Conservation (phyloP, 768 basidiomycete genomes). For the Suillus subaureus region DNA sequence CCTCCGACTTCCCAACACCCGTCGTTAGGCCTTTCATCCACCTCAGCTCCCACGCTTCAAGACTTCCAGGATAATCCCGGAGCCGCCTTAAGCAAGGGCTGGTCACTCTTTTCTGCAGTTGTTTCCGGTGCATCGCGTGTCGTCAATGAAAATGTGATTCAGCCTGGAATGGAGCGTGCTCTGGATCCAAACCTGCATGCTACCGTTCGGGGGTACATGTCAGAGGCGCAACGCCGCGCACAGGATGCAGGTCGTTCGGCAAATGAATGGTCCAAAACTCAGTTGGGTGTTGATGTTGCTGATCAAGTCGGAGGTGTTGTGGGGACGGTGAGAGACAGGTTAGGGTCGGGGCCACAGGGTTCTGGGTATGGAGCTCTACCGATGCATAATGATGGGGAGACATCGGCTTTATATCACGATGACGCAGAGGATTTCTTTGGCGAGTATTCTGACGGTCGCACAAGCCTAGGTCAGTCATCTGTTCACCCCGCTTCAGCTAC, state of each 20-base stretch:
- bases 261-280: constrained; percentile 76
- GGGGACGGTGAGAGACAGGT: constrained; percentile 58
- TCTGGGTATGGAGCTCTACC: constrained; percentile 53
- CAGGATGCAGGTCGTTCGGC: constrained; percentile 61
- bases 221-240: constrained; percentile 68
- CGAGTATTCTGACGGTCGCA: constrained; percentile 30
- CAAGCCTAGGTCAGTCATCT: constrained; percentile 17
- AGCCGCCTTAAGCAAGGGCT: constrained; percentile 87
- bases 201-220: constrained; percentile 71
- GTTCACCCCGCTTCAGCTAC: constrained; percentile 12
- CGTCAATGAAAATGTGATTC: constrained; percentile 86
- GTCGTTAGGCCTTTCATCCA: constrained; percentile 73
- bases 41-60: constrained; percentile 71
- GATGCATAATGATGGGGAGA: constrained; percentile 51
- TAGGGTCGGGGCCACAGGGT: constrained; percentile 57
- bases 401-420: constrained; percentile 63
- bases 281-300: constrained; percentile 85
- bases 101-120: constrained; percentile 91
- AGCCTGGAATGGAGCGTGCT: constrained; percentile 84
- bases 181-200: constrained; percentile 80
- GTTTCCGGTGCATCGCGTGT: constrained; percentile 77
- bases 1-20: constrained; percentile 57
- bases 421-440: constrained; percentile 64
- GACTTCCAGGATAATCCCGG: constrained; percentile 89
- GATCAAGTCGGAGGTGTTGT: constrained; percentile 74